phyloP scores from a whole-genome alignment of 2,329 filamentous ascomycete species.

The Cucurbitaria berberidis region DNA sequence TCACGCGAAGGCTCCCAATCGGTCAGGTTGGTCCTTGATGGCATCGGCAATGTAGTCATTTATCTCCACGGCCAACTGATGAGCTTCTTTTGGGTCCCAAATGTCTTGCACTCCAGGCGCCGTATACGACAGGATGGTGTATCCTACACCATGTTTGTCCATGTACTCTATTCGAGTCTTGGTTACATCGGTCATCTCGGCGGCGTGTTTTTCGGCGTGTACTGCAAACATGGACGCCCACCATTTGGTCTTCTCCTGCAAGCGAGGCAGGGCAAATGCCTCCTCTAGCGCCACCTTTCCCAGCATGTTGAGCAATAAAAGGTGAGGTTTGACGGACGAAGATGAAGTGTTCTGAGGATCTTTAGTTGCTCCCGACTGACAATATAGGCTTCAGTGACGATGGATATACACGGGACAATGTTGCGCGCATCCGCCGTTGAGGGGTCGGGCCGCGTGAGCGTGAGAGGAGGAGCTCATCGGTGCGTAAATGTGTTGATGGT shows the following conservation, averaged over 20 bases:
- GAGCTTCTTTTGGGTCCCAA: constrained; percentile 52
- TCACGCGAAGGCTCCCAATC: constrained; percentile 46
- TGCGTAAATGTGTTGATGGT: too few relatives aligned
- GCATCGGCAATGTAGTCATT: constrained; percentile 56
- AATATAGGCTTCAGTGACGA: too few relatives aligned
- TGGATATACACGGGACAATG: too few relatives aligned
- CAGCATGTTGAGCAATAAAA: constrained; percentile 57
- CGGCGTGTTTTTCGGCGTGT: constrained; percentile 64
- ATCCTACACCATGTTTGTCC: constrained; percentile 55
- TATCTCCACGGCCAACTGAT: constrained; percentile 53
- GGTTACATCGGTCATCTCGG: constrained; percentile 60
- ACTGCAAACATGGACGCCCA: constrained; percentile 66
- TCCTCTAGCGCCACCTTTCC: constrained; percentile 69
- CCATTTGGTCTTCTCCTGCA: constrained; percentile 65
- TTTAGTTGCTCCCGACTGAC: too few relatives aligned
- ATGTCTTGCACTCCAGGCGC: constrained; percentile 58
- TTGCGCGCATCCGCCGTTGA: too few relatives aligned
- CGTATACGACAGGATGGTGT: constrained; percentile 57
- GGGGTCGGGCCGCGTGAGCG: too few relatives aligned
- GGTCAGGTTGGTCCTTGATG: constrained; percentile 51
- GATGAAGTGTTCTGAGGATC: too few relatives aligned
- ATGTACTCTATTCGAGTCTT: constrained; percentile 51
- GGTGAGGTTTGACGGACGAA: too few relatives aligned
- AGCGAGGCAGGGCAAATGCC: constrained; percentile 65
- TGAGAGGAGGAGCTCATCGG: too few relatives aligned